Conservation (phyloP, 2,329 filamentous ascomycete species). For the Fusarium concolor region DNA sequence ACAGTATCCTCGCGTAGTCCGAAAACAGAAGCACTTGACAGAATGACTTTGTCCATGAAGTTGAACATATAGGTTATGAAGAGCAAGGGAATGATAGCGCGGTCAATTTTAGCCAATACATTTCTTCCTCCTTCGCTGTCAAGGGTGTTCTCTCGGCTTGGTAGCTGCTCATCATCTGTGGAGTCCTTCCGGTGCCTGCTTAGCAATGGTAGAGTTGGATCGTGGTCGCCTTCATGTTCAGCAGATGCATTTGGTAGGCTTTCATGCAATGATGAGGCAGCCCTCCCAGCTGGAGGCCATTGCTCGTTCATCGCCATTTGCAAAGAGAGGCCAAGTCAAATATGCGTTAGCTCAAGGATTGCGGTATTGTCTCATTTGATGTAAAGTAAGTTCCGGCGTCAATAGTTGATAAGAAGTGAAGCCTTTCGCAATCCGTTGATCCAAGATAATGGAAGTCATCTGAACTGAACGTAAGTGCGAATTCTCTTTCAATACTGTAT, state of each 20-base stretch:
- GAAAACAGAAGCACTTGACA: slow-evolving; percentile 68
- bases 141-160: neutral
- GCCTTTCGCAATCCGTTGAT: too few species aligned
- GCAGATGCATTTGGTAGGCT: neutral
- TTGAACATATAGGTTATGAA: slow-evolving; percentile 70
- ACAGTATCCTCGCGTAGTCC: slow-evolving; percentile 63
- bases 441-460: too few species aligned
- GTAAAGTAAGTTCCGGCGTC: accelerated
- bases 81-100: slow-evolving; percentile 64
- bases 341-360: accelerated
- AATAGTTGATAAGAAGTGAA: neutral
- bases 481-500: too few species aligned
- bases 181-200: neutral
- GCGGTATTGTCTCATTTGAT: neutral
- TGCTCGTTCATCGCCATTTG: neutral
- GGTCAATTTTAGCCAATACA: slow-evolving; percentile 68
- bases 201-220: slow-evolving; percentile 24
- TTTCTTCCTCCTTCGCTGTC: slow-evolving; percentile 43
- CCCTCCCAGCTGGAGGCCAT: neutral
- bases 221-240: neutral
- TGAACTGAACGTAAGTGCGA: too few species aligned
- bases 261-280: neutral
- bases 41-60: slow-evolving; percentile 71
- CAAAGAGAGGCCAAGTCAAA: neutral
- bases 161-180: neutral